These are phyloP conservation scores for Eurotiales sp. DNA, from an alignment of 2,329 filamentous ascomycete genomes.

Conservation along the genomic window DNA sequence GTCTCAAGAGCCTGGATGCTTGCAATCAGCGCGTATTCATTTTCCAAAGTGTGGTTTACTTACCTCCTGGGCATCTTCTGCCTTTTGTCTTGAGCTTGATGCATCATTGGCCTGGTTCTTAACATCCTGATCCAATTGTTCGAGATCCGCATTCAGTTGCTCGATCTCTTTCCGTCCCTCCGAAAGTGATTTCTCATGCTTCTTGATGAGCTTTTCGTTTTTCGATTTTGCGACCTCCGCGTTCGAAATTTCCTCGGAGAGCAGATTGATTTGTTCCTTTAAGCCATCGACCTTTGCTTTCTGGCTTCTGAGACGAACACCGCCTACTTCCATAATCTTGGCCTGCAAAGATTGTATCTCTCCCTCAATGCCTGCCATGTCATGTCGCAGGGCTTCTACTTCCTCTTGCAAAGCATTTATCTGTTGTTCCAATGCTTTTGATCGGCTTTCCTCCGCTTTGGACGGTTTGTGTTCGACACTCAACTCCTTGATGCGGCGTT, in stretches of 20 bases:
- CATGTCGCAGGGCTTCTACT: slow-evolving; percentile 71
- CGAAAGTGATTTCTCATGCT: slow-evolving; percentile 77
- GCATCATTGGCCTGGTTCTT: slow-evolving; percentile 72
- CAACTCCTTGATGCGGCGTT: slow-evolving; percentile 82
- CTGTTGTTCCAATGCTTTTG: slow-evolving; percentile 70
- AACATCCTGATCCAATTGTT: slow-evolving; percentile 74
- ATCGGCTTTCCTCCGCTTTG: slow-evolving; percentile 71
- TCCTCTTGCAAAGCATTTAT: slow-evolving; percentile 72
- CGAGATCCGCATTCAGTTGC: slow-evolving; percentile 66
- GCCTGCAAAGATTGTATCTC: slow-evolving; percentile 91
- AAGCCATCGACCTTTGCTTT: slow-evolving; percentile 85
- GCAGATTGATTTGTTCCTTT: slow-evolving; percentile 77
- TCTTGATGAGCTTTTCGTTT: slow-evolving; percentile 84
- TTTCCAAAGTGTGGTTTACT: slow-evolving; percentile 12
- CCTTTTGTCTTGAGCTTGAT: slow-evolving; percentile 66
- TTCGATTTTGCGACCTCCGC: slow-evolving; percentile 88
- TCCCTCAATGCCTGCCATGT: slow-evolving; percentile 85
- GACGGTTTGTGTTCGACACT: slow-evolving; percentile 75
- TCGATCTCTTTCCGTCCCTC: slow-evolving; percentile 79
- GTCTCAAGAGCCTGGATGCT: slow-evolving; percentile 58
- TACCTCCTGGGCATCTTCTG: slow-evolving; percentile 74
- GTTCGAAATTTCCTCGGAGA: slow-evolving; percentile 76
- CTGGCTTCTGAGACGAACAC: slow-evolving; percentile 85
- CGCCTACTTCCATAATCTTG: slow-evolving; percentile 98
- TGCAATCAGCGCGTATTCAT: slow-evolving; percentile 21